These are phyloP conservation scores for Amaranthus tricolor DNA, from an alignment of 179 eudicot genomes.

Conservation along the genomic window DNA sequence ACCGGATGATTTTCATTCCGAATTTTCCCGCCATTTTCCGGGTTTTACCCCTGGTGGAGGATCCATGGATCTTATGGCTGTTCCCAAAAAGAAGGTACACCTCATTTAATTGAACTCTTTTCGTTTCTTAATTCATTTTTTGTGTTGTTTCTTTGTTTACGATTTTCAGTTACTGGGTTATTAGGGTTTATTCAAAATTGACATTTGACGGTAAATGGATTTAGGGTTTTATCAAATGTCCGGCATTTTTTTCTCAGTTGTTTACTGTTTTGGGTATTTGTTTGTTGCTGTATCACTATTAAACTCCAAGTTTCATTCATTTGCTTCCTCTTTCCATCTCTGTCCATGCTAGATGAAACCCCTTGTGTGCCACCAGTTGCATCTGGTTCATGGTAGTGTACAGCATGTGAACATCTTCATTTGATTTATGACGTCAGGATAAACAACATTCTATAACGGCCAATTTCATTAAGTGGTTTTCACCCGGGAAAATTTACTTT, in stretches of 20 bases:
- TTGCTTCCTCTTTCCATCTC: neutral
- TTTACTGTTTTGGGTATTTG: neutral
- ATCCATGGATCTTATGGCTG: slow-evolving; percentile 86
- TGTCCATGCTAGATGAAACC: neutral
- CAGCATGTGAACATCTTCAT: too few relatives aligned
- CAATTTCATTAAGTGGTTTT: too few relatives aligned
- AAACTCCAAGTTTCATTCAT: neutral
- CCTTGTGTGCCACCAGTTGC: too few relatives aligned
- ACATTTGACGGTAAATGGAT: neutral
- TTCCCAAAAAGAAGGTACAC: slow-evolving; percentile 68
- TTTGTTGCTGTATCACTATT: neutral
- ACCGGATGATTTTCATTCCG: slow-evolving; percentile 35
- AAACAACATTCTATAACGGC: too few relatives aligned
- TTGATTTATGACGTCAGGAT: too few relatives aligned
- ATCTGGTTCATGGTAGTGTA: too few relatives aligned
- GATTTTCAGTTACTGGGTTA: slow-evolving; percentile 7
- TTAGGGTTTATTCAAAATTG: slow-evolving; percentile 1
- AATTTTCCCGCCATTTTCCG: slow-evolving; percentile 33
- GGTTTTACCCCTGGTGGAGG: slow-evolving; percentile 34
- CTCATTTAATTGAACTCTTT: neutral
- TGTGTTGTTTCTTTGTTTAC: neutral
- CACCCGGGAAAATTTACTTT: too few relatives aligned
- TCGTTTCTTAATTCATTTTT: neutral
- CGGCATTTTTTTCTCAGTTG: neutral
- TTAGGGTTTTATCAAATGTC: slow-evolving; percentile 16